phyloP scores from a whole-genome alignment of 306 rosid genomes.

The Datisca glomerata region DNA sequence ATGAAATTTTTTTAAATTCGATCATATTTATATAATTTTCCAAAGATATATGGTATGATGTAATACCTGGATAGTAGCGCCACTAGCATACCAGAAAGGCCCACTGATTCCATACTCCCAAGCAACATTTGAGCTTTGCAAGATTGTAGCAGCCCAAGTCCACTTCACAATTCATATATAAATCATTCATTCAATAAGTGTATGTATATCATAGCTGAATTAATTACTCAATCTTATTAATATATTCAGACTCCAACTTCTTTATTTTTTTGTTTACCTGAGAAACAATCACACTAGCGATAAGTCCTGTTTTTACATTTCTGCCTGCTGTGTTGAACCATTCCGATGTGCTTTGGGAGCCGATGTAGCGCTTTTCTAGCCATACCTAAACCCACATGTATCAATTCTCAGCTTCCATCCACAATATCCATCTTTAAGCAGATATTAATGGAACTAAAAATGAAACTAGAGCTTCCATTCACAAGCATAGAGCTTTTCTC shows the following conservation, averaged over 20 bases:
- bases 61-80: constrained; percentile 91
- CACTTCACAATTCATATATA: constrained; percentile 42
- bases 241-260: no score
- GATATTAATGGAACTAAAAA: not conserved
- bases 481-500: not conserved
- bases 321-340: constrained; percentile 99
- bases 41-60: no score
- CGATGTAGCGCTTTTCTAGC: constrained; percentile 81
- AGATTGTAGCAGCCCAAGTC: constrained; percentile 95
- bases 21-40: no score
- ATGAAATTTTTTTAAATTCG: no score
- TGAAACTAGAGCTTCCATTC: constrained; percentile 1
- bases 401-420: no score
- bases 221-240: no score
- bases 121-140: constrained; percentile 93
- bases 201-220: no score
- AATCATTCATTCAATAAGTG: constrained; percentile 11
- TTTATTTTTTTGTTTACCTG: constrained; percentile 66
- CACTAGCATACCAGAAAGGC: constrained; percentile 98
- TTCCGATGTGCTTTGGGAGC: constrained; percentile 80
- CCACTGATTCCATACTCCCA: constrained; percentile 95
- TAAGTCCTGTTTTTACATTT: constrained; percentile 81
- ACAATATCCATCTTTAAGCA: no score
- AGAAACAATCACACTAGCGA: constrained; percentile 92
- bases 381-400: constrained; percentile 77